Percentiles rank a stretch among this genome's conserved stretches.
Evolutionary conservation across 2,329 filamentous ascomycete genomes (phyloP).

Genomic region (Epichloe aotearoae): DNA sequence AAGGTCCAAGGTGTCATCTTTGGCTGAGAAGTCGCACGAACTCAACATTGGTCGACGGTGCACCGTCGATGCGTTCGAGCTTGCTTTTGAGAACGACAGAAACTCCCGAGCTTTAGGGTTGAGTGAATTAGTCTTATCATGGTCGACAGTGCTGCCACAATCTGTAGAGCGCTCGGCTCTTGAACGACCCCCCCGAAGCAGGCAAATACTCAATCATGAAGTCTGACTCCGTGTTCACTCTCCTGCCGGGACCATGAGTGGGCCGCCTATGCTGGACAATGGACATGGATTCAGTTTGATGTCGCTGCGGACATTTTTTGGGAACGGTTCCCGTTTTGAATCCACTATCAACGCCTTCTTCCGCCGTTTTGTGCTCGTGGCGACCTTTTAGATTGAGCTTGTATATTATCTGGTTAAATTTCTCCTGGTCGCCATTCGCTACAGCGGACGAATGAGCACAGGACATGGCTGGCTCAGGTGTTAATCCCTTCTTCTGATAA

Average conservation of each 20-base stretch:
- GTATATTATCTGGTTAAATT: constrained; percentile 16
- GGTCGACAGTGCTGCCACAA: neutral
- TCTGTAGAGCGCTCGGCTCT: neutral
- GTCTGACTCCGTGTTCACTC: constrained; percentile 9
- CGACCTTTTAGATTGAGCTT: constrained; percentile 12
- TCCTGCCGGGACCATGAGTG: constrained; percentile 1
- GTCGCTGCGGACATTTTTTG: neutral
- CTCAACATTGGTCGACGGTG: neutral
- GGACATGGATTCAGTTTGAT: neutral
- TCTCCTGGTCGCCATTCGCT: neutral
- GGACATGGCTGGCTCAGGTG: neutral
- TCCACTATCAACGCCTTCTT: neutral
- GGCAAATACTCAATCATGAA: constrained; percentile 3
- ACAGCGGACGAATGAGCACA: neutral
- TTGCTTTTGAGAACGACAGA: constrained; percentile 3
- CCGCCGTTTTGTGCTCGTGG: neutral
- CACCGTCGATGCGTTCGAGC: neutral
- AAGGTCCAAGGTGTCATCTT: neutral
- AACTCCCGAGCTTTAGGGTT: constrained; percentile 11
- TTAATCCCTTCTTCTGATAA: neutral
- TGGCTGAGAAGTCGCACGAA: neutral
- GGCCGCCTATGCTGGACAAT: neutral
- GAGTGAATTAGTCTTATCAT: constrained; percentile 2
- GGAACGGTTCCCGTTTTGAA: neutral
- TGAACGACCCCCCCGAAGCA: neutral